These are phyloP conservation scores for Psilocybe subaeruginosa DNA, from an alignment of 768 basidiomycete genomes.

Conservation along the genomic window DNA sequence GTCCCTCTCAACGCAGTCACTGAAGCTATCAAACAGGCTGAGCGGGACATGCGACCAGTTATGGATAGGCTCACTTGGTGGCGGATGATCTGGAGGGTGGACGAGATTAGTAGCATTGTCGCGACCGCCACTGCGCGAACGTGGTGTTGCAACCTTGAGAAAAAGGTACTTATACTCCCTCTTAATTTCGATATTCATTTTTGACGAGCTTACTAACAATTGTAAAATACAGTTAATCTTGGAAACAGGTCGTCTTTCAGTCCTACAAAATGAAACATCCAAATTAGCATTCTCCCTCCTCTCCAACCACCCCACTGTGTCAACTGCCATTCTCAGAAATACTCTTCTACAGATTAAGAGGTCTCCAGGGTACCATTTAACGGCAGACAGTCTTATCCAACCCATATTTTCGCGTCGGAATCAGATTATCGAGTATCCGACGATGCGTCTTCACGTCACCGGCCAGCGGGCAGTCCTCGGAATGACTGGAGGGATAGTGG, in stretches of 20 bases:
- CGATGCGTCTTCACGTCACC: conserved; percentile 60
- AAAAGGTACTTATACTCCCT: conserved; percentile 38
- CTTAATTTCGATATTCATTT: background rate
- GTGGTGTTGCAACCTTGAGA: conserved; percentile 53
- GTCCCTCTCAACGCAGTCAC: conserved; percentile 29
- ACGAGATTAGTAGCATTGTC: conserved; percentile 46
- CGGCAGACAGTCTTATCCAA: conserved; percentile 45
- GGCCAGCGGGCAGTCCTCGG: conserved; percentile 61
- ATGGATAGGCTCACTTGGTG: conserved; percentile 51
- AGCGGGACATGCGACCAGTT: conserved; percentile 37
- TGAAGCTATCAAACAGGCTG: conserved; percentile 39
- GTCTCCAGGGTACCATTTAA: conserved; percentile 48
- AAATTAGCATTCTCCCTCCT: conserved; percentile 43
- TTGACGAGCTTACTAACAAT: background rate
- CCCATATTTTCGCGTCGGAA: conserved; percentile 55
- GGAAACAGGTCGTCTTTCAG: conserved; percentile 61
- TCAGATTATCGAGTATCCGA: conserved; percentile 60
- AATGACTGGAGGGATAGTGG: conserved; percentile 48
- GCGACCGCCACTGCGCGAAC: conserved; percentile 36
- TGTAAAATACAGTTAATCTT: conserved; percentile 54
- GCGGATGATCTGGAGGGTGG: conserved; percentile 46
- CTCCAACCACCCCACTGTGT: conserved; percentile 36
- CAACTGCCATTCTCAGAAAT: conserved; percentile 63
- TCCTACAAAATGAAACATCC: conserved; percentile 46
- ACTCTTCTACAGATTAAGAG: conserved; percentile 52